These are phyloP conservation scores for Mycena rosella DNA, from an alignment of 768 basidiomycete species.

Conservation along the genomic window DNA sequence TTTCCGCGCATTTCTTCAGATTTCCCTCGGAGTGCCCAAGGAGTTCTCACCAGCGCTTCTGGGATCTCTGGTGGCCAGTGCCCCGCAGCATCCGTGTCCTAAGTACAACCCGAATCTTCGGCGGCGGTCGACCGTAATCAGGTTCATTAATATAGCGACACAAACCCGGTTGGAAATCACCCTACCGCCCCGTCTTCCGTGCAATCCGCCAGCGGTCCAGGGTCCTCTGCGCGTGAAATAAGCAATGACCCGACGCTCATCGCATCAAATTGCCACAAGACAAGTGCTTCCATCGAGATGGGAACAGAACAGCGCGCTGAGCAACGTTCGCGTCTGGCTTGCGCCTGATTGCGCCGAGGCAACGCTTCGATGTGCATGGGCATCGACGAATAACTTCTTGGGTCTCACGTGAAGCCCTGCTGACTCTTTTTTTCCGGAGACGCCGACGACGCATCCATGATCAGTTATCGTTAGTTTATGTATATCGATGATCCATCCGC, in stretches of 20 bases:
- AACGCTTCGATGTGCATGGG: neutral
- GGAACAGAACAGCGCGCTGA: neutral
- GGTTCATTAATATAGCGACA: too few species aligned
- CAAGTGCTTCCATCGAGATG: conserved; percentile 1
- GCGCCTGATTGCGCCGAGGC: conserved; percentile 21
- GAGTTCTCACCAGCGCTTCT: too few species aligned
- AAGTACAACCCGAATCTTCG: too few species aligned
- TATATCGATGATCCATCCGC: conserved; percentile 21
- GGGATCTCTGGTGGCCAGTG: too few species aligned
- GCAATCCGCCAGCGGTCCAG: neutral
- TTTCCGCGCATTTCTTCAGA: too few species aligned
- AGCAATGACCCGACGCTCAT: neutral
- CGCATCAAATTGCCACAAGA: neutral
- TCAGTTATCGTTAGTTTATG: neutral
- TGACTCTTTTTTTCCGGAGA: conserved; percentile 2
- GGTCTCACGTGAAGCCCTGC: conserved; percentile 19
- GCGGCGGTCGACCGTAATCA: too few species aligned
- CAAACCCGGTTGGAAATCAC: conserved; percentile 10
- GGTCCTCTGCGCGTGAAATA: too few species aligned
- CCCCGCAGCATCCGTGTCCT: too few species aligned
- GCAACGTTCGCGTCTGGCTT: conserved; percentile 21
- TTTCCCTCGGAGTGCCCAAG: too few species aligned
- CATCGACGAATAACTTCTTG: neutral
- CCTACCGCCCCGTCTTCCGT: neutral
- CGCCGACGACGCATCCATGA: neutral